Evolutionary conservation across 352 stramenopile species (phyloP).

Genomic region (Thalassiosira exigua): DNA sequence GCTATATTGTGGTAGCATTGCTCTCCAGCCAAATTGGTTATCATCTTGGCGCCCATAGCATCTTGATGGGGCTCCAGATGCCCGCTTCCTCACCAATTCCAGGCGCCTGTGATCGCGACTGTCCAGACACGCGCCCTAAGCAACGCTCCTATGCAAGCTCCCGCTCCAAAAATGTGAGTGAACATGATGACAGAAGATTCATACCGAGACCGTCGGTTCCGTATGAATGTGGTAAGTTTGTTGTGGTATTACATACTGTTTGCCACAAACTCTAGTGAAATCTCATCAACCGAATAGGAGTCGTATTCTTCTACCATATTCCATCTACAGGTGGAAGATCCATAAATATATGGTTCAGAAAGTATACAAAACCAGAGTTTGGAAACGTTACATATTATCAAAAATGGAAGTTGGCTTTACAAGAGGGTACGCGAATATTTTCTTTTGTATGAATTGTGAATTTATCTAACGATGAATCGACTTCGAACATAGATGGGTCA

Average conservation of each 20-base stretch:
- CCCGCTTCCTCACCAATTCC: too few species aligned
- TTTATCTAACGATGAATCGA: too few species aligned
- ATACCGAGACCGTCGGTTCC: neutral
- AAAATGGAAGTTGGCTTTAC: constrained; percentile 8
- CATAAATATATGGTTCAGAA: constrained; percentile 47
- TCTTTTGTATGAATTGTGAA: too few species aligned
- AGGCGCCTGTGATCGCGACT: too few species aligned
- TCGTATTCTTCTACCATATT: constrained; percentile 61
- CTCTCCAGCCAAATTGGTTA: too few species aligned
- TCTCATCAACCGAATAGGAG: too few species aligned
- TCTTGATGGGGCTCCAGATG: too few species aligned
- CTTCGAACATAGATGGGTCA: constrained; percentile 27
- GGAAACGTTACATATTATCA: constrained; percentile 38
- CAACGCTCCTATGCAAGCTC: too few species aligned
- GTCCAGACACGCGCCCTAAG: too few species aligned
- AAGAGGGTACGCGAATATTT: neutral
- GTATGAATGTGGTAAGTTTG: constrained; percentile 5
- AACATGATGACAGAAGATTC: constrained; percentile 9
- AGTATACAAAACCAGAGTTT: constrained; percentile 22
- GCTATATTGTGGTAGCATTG: too few species aligned
- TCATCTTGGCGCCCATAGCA: too few species aligned
- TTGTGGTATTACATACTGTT: neutral
- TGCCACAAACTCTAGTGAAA: neutral
- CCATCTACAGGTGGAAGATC: constrained; percentile 44
- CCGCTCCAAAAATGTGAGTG: too few species aligned